Percentiles rank a stretch among this genome's conserved stretches.
Evolutionary conservation across 108 stramenopile genomes (phyloP).

Genomic region (Nannochloropsis oceanica): DNA sequence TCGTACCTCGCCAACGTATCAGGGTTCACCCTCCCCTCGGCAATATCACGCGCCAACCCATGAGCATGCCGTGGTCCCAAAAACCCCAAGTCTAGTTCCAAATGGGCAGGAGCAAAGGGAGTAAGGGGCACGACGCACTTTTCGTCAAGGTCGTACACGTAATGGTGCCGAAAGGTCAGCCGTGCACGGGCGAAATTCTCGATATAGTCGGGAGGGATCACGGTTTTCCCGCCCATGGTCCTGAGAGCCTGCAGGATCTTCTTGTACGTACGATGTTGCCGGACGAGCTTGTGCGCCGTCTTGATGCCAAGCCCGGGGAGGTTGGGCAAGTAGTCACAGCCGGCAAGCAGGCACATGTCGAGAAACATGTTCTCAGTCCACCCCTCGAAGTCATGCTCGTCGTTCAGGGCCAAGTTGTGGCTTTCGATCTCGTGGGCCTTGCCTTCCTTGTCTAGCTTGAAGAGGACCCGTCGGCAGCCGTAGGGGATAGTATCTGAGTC

Average conservation of each 20-base stretch:
- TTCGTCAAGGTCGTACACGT: conserved; percentile 42
- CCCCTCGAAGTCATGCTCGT: conserved; percentile 38
- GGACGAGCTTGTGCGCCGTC: conserved; percentile 57
- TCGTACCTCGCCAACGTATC: neutral
- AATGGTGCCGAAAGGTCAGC: conserved; percentile 71
- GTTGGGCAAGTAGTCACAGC: conserved; percentile 79
- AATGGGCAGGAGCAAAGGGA: neutral
- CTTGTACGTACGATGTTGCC: conserved; percentile 44
- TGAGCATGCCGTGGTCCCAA: neutral
- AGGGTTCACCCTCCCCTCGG: neutral
- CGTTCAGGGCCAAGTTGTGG: conserved; percentile 29
- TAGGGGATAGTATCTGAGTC: conserved; percentile 82
- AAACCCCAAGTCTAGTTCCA: neutral
- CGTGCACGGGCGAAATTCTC: conserved; percentile 54
- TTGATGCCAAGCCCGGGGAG: conserved; percentile 67
- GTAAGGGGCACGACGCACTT: neutral
- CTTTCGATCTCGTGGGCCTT: conserved; percentile 49
- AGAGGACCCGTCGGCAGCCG: conserved; percentile 57
- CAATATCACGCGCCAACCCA: neutral
- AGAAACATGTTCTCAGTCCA: conserved; percentile 75
- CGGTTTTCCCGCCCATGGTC: conserved; percentile 6
- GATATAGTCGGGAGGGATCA: conserved; percentile 53
- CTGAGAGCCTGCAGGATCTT: conserved; percentile 46
- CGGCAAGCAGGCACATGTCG: conserved; percentile 70
- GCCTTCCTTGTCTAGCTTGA: conserved; percentile 58